Base-by-base conservation (phyloP, 2,329 filamentous ascomycete genomes). In the Fusarium cyanostomum region DNA sequence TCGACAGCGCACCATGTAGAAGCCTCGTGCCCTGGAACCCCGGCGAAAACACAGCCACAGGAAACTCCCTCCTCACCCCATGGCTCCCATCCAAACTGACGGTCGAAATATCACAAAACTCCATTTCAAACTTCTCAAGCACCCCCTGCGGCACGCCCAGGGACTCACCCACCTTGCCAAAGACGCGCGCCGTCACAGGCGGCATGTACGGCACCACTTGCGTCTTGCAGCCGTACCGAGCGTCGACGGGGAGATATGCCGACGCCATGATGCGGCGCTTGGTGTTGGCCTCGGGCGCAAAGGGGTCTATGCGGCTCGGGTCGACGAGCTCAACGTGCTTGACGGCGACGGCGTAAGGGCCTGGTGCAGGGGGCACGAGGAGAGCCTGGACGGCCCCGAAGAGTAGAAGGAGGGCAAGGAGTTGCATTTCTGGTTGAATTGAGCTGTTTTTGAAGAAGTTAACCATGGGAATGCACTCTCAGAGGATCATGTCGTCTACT, bases 1-100 rank as follows among this genome's bases (percentile, higher is more conserved):
- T 74, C 0, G 79, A 77, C 41, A 79, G 72, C 3, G 74, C 78
- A 2, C 73, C 74, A 60, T 83, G 81, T 1, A 81, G 49, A 8
- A 80, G 65, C 2, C 81, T 74, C 1, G 77, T 75, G 0, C 74
- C 75, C 12, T 75, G 76, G 8, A 77, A 72, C 5, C 80, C 82
- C 0, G 81, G 80, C 1, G 78, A 80, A 41, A 84, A 75, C 13
- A 83, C 55, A 0, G 15, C 35, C 3, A 66, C 21, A 3, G 59
- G 42, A 5, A 49, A 65, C 1, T 52, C 10, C 3, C 45, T 57
- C 8, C 31, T 30, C 10, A 12, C 4, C 3, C 33, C 21, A 0
- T 50, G 21, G 16, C 0, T 21, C 27, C 2, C 26, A 27, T 46
- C 18, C 2, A 37, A 4, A 1, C 50, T 53, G 5, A 54, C 26